These are phyloP conservation scores for Neonectria magnoliae DNA, from an alignment of 2,329 filamentous ascomycete species.

Conservation along the genomic window DNA sequence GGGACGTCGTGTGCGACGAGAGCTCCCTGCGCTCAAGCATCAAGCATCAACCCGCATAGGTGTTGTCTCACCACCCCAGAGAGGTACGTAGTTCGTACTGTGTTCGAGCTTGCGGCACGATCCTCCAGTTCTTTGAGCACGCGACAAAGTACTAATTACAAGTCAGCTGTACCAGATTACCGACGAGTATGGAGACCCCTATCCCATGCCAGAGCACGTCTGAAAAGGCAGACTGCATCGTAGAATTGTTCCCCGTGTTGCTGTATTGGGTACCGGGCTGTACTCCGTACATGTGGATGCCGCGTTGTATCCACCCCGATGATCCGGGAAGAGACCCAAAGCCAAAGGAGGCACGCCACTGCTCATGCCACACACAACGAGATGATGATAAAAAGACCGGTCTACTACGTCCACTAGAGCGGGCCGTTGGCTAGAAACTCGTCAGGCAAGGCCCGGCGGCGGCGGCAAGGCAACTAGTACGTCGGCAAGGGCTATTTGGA, in stretches of 20 bases:
- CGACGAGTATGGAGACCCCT: conserved; percentile 20
- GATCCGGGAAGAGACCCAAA: conserved; percentile 24
- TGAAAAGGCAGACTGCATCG: conserved; percentile 12
- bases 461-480: conserved; percentile 27
- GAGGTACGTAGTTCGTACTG: conserved; percentile 6
- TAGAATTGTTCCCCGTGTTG: conserved; percentile 1
- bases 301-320: conserved; percentile 32
- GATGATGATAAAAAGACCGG: conserved; percentile 25
- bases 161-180: conserved; percentile 28
- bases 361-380: conserved; percentile 32
- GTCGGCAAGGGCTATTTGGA: conserved; percentile 6
- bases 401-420: conserved; percentile 21
- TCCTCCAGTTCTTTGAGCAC: conserved; percentile 17
- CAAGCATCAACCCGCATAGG: conserved; percentile 29
- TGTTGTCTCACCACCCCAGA: conserved; percentile 24
- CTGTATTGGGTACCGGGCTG: conserved; percentile 3
- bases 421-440: conserved; percentile 37
- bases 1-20: conserved; percentile 1
- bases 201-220: conserved; percentile 5
- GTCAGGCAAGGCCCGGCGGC: conserved; percentile 33
- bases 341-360: conserved; percentile 27
- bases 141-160: conserved; percentile 19
- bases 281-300: conserved; percentile 7
- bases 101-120: conserved; percentile 4
- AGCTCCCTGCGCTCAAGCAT: conserved; percentile 16